A percentile compares a stretch with the other conserved stretches of the same genome.
Conservation (phyloP, 179 eudicot species). For the Nepenthes alata region DNA sequence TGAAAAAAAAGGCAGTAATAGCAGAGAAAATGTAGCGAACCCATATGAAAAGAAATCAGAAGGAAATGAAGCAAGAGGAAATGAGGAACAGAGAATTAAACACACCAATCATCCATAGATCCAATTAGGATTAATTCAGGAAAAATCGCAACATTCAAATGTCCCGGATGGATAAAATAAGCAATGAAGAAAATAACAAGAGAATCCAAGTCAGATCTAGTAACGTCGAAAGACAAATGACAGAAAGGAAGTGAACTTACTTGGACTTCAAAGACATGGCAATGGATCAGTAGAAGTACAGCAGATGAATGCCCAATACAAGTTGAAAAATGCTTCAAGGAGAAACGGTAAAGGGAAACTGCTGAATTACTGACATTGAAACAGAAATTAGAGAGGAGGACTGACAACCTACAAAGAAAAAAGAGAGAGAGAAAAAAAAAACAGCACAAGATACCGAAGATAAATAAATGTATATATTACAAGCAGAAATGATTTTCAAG, state of each 20-base stretch:
- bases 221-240: background rate
- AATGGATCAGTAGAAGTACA: background rate
- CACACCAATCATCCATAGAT: background rate
- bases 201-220: constrained; percentile 30
- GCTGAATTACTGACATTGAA: background rate
- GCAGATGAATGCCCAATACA: background rate
- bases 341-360: too few relatives aligned
- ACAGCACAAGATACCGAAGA: background rate
- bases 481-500: too few relatives aligned
- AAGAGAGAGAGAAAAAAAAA: background rate
- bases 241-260: constrained; percentile 23
- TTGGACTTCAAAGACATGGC: constrained; percentile 52
- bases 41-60: background rate
- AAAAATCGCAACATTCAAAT: background rate
- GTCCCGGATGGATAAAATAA: background rate
- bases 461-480: too few relatives aligned
- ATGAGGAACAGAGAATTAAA: background rate
- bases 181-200: background rate
- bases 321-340: constrained; percentile 3
- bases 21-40: background rate
- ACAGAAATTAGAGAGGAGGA: background rate
- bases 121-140: too few relatives aligned
- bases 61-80: background rate
- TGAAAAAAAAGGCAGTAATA: too few relatives aligned
- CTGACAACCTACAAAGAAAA: background rate